A percentile compares a stretch with the other conserved stretches of the same genome.
Evolutionary conservation across 495 filamentous ascomycete genomes (phyloP).

Genomic region (Hypoxylon intermedium): DNA sequence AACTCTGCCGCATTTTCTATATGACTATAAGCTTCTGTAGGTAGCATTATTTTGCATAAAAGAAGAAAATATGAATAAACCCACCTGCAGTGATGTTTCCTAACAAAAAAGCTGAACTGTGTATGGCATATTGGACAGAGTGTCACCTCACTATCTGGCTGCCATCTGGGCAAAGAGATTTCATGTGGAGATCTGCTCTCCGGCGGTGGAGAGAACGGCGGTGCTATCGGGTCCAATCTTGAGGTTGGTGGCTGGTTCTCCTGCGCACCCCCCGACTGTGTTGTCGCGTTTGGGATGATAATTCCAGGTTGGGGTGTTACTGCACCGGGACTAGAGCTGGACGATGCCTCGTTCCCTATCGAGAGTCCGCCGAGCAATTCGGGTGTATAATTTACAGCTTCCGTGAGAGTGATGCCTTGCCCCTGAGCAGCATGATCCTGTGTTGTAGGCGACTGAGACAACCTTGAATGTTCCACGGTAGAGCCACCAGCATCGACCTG

Average conservation of each 20-base stretch:
- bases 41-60: neutral
- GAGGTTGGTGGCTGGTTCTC: conserved; percentile 4
- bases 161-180: conserved; percentile 74
- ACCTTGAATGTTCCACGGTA: neutral
- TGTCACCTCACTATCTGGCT: conserved; percentile 79
- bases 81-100: conserved; percentile 89
- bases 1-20: conserved; percentile 90
- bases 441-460: neutral
- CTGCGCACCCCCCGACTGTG: neutral
- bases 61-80: no score
- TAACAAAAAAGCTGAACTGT: conserved; percentile 82
- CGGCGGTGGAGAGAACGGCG: conserved; percentile 17
- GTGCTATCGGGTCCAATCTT: conserved; percentile 29
- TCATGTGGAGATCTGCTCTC: conserved; percentile 33
- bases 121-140: conserved; percentile 82
- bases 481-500: neutral
- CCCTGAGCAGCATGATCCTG: conserved; percentile 4
- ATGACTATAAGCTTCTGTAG: conserved; percentile 20
- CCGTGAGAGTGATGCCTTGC: conserved; percentile 6
- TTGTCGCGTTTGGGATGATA: neutral
- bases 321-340: neutral
- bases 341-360: neutral
- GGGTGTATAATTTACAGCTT: conserved; percentile 17
- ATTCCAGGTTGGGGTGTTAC: neutral
- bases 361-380: neutral